These are phyloP conservation scores for Sporothrix pallida DNA, from an alignment of 2,329 filamentous ascomycete species.

Conservation along the genomic window DNA sequence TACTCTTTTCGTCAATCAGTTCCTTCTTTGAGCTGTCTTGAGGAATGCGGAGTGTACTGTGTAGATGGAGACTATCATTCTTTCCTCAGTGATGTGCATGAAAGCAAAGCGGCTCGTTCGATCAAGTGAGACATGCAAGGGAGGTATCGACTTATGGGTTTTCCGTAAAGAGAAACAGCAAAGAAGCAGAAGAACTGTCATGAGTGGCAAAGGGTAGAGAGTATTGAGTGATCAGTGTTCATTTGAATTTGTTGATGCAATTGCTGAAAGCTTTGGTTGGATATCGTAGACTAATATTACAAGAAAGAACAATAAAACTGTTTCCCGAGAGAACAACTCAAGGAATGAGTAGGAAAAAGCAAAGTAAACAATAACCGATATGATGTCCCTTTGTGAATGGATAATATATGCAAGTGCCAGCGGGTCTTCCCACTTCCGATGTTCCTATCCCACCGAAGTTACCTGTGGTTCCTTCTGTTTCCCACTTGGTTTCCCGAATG, in stretches of 20 bases:
- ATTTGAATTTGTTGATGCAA: not conserved
- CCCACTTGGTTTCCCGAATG: not conserved
- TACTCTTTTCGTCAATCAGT: not conserved
- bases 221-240: not conserved
- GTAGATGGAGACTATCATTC: not conserved
- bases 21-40: slow-evolving; percentile 6
- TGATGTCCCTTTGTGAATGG: slow-evolving; percentile 7
- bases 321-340: slow-evolving; percentile 24
- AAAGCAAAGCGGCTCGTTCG: not conserved
- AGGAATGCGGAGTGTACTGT: slow-evolving; percentile 16
- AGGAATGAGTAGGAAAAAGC: slow-evolving; percentile 17
- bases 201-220: not conserved
- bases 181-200: not conserved
- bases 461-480: not conserved
- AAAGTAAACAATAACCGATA: not conserved
- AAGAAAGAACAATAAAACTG: slow-evolving; percentile 12
- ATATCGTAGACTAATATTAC: slow-evolving; percentile 34
- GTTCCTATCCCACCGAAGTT: slow-evolving; percentile 21
- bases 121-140: slow-evolving; percentile 17
- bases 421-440: not conserved
- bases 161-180: not conserved
- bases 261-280: slow-evolving; percentile 21
- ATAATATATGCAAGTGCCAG: slow-evolving; percentile 30
- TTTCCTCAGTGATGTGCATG: not conserved
- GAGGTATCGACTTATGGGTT: not conserved